Evolutionary conservation across 306 rosid genomes (phyloP).

Genomic region (Senna tora): DNA sequence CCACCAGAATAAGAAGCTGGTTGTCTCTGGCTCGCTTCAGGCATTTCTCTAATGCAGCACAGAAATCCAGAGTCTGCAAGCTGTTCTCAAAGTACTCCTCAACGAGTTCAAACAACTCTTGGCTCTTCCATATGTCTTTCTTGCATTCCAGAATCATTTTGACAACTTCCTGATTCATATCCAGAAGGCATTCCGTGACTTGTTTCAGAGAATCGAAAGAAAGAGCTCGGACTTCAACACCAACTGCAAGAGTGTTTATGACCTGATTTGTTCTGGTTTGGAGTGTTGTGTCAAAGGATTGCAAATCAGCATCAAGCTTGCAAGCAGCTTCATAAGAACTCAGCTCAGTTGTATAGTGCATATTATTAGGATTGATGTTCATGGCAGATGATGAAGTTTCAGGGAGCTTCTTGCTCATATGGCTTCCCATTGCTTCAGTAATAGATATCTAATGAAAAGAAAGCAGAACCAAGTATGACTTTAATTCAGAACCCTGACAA

Average conservation of each 20-base stretch:
- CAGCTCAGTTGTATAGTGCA: slow-evolving; percentile 66
- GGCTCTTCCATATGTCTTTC: slow-evolving; percentile 92
- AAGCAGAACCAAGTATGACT: slow-evolving; percentile 40
- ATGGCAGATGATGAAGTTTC: slow-evolving; percentile 50
- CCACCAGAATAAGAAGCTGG: slow-evolving; percentile 78
- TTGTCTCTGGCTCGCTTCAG: slow-evolving; percentile 75
- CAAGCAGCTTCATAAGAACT: slow-evolving; percentile 86
- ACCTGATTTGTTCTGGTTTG: slow-evolving; percentile 77
- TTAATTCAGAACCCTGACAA: slow-evolving; percentile 33
- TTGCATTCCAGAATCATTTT: slow-evolving; percentile 88
- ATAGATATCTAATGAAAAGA: slow-evolving; percentile 35
- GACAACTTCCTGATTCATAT: slow-evolving; percentile 95
- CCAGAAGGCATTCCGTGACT: slow-evolving; percentile 82
- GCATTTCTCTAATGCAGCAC: slow-evolving; percentile 83
- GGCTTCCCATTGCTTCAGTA: slow-evolving; percentile 78
- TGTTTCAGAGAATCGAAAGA: slow-evolving; percentile 82
- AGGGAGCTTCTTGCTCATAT: slow-evolving; percentile 71
- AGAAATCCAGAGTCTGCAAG: slow-evolving; percentile 85
- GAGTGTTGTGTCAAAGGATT: slow-evolving; percentile 68
- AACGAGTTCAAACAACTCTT: slow-evolving; percentile 80
- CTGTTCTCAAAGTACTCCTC: slow-evolving; percentile 95
- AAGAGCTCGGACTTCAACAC: slow-evolving; percentile 86
- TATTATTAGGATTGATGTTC: slow-evolving; percentile 42
- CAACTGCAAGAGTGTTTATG: slow-evolving; percentile 75
- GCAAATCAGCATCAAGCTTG: slow-evolving; percentile 71